Conservation (phyloP, 169 alveolate species). For the Cyclospora cayetanensis region DNA sequence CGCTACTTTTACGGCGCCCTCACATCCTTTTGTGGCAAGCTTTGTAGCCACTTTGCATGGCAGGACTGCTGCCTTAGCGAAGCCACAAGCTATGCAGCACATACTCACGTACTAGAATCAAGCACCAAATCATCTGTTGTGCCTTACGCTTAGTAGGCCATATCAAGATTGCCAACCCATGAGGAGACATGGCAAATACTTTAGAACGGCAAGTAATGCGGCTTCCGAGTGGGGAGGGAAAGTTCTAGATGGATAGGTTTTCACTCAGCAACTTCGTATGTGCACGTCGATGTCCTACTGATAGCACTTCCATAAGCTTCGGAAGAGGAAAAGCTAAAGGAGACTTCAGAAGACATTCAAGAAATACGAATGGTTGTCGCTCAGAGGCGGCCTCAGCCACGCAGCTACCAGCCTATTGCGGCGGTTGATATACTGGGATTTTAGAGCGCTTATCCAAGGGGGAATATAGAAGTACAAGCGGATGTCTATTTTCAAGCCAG, state of each 20-base stretch:
- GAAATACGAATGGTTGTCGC: no score
- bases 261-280: background rate
- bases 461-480: no score
- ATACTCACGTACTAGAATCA: background rate
- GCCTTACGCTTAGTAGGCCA: background rate
- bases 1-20: background rate
- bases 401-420: no score
- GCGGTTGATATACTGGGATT: no score
- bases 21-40: background rate
- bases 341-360: no score
- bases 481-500: no score
- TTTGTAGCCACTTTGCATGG: background rate
- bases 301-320: background rate
- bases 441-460: no score
- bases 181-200: background rate
- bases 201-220: background rate
- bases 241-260: background rate
- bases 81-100: background rate
- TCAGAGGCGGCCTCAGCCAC: no score
- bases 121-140: background rate
- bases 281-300: background rate
- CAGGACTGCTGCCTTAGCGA: slow-evolving; percentile 30
- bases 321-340: background rate
- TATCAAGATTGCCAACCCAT: background rate
- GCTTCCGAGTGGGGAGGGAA: background rate